Conservation (phyloP, 2,329 filamentous ascomycete genomes). For the Fusarium pseudonygamai region DNA sequence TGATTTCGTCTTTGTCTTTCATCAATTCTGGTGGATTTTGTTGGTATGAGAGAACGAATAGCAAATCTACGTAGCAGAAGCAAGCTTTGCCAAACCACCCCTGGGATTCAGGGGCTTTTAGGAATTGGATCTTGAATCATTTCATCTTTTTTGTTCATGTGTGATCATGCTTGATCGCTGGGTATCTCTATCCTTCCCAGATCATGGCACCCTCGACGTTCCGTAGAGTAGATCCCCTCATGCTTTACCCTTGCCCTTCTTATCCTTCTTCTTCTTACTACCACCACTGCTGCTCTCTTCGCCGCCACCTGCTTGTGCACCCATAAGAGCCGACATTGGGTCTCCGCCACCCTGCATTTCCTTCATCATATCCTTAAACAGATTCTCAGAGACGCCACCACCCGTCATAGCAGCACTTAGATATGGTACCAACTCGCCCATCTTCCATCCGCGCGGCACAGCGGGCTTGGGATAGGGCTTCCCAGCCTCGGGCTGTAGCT, state of each 20-base stretch:
- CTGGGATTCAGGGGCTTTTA: not conserved
- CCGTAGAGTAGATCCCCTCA: conserved; percentile 15
- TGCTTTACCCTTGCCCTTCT: conserved; percentile 56
- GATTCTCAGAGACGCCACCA: conserved; percentile 92
- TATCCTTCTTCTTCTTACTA: conserved; percentile 58
- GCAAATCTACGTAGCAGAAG: conserved; percentile 23
- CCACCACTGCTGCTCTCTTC: conserved; percentile 43
- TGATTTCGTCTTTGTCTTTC: conserved; percentile 21
- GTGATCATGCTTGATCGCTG: conserved; percentile 29
- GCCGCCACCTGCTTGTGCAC: conserved; percentile 46
- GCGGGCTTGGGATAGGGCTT: conserved; percentile 77
- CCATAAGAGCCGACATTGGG: conserved; percentile 57
- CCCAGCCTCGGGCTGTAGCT: conserved; percentile 68
- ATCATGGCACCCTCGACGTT: conserved; percentile 6
- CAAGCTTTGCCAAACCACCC: conserved; percentile 23
- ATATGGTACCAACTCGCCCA: conserved; percentile 83
- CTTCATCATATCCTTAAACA: conserved; percentile 96
- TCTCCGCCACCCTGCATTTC: conserved; percentile 75
- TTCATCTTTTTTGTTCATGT: conserved; percentile 27
- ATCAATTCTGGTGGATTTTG: conserved; percentile 22
- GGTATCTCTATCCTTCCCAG: conserved; percentile 34
- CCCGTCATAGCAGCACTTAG: conserved; percentile 91
- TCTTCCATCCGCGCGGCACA: conserved; percentile 90
- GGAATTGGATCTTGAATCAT: conserved; percentile 23
- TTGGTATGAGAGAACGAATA: conserved; percentile 26